A percentile compares a stretch with the other conserved stretches of the same genome.
Conservation (phyloP, 345 rosid genomes). For the Lumnitzera racemosa region DNA sequence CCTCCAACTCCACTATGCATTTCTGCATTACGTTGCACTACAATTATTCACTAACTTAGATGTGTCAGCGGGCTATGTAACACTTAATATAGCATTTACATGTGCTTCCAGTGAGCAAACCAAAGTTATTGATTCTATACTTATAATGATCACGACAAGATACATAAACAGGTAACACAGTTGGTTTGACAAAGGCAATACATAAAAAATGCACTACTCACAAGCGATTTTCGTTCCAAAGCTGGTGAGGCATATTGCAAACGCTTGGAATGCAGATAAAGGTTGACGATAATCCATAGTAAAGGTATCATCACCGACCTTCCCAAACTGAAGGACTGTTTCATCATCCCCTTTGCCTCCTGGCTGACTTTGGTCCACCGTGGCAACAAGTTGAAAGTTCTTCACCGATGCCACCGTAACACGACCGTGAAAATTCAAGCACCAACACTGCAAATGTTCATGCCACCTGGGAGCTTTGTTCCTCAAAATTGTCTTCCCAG, state of each 20-base stretch:
- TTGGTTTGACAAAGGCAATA: constrained; percentile 2
- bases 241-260: constrained; percentile 90
- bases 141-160: background rate
- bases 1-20: background rate
- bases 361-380: constrained; percentile 65
- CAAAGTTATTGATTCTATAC: constrained; percentile 3
- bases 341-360: constrained; percentile 91
- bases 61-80: too few species aligned
- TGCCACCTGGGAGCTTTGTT: constrained; percentile 98
- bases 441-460: constrained; percentile 94
- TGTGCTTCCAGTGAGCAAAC: constrained; percentile 9
- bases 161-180: constrained; percentile 13
- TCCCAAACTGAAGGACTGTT: constrained; percentile 84
- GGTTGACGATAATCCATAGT: constrained; percentile 95
- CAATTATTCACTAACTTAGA: too few species aligned
- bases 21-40: background rate
- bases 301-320: constrained; percentile 77
- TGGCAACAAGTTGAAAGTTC: constrained; percentile 85
- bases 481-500: constrained; percentile 41
- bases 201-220: constrained; percentile 33
- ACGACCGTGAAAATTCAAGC: constrained; percentile 90
- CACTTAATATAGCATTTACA: constrained; percentile 28
- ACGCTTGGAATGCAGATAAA: constrained; percentile 88
- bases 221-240: constrained; percentile 96
- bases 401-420: constrained; percentile 93